Evolutionary conservation across 352 stramenopile species (phyloP).

Genomic region (Pythium grandisporangium): DNA sequence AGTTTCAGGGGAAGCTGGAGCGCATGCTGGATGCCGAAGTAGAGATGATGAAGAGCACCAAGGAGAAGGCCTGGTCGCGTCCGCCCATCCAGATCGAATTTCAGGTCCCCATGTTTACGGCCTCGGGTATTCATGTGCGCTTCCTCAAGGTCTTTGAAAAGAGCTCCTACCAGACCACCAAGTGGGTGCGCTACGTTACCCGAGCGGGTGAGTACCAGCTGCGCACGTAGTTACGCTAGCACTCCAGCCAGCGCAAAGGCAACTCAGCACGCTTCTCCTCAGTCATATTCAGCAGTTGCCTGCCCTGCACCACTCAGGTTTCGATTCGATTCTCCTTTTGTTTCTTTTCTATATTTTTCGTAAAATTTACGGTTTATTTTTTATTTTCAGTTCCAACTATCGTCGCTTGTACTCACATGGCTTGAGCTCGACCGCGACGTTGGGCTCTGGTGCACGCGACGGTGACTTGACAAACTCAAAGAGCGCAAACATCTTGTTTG

Average conservation of each 20-base stretch:
- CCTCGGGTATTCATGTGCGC: constrained; percentile 95
- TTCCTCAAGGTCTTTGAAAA: constrained; percentile 99
- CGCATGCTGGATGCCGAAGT: constrained; percentile 94
- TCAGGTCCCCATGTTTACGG: constrained; percentile 97
- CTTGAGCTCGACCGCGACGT: constrained; percentile 62
- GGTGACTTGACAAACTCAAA: constrained; percentile 73
- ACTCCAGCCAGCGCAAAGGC: too few relatives aligned
- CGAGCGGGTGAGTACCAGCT: constrained; percentile 97
- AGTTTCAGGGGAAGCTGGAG: constrained; percentile 94
- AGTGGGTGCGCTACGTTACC: constrained; percentile 98
- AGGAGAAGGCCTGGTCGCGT: constrained; percentile 94
- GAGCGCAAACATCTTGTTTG: constrained; percentile 84
- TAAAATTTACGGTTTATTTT: background rate
- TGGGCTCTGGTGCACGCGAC: constrained; percentile 34
- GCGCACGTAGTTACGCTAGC: too few relatives aligned
- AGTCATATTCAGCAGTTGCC: too few relatives aligned
- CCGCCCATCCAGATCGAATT: constrained; percentile 98
- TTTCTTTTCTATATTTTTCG: too few relatives aligned
- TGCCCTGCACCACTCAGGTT: too few relatives aligned
- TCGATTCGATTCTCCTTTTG: too few relatives aligned
- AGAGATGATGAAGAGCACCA: constrained; percentile 95
- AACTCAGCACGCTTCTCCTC: too few relatives aligned
- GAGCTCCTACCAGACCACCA: constrained; percentile 96
- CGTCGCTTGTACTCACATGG: constrained; percentile 80
- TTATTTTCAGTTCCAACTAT: constrained; percentile 19